Base-by-base conservation (phyloP, 192 early-diverging fungal genomes). In the Coemansia reversa region DNA sequence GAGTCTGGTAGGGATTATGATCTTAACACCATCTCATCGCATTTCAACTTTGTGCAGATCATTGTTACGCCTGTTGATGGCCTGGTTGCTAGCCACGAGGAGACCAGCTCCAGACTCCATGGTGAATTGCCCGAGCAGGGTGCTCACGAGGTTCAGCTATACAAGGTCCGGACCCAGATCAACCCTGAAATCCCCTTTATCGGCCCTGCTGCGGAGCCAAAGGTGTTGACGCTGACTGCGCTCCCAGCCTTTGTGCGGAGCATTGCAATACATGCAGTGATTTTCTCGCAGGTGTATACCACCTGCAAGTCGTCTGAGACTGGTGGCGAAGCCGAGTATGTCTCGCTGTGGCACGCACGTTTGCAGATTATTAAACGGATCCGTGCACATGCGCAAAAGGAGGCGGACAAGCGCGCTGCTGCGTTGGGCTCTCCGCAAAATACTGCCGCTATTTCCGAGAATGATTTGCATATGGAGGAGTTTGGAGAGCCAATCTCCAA, bases 31-130 rank as follows among this genome's bases (percentile, higher is more conserved):
- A 84, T 98, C 29, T 89, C 94, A 3, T 88, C 90, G 14, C 92
- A 99, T 73, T 98, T 98, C 83, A 98, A 97, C 70, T 96, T 90
- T 74, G 90, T 99, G 60, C 92, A 94, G 61, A 91, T 99, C 67
- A 87, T 99, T 4, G 88, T 99, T 54, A 91, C 91, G 9, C 95
- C 97, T 12, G 84, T 92, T 72, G 85, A 91, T 63, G 79, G 86
- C 20, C 85, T 85, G 47, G 54, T 67, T 9, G 50, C 72, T 63
- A 24, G 84, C 86, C 68, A 87, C 88, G 68, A 88, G 75, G 64
- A 88, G 86, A 27, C 87, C 87, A 16, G 56, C 84, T 20, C 39
- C 18, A 62, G 63, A 55, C 18, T 65, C 1, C 48, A 51, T 65
- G 47, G 50, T 35, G 58, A 70, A n/a, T 23, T 45, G 2, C 42